Evolutionary conservation across 495 filamentous ascomycete species (phyloP).

Genomic region (Neurospora cerealis): DNA sequence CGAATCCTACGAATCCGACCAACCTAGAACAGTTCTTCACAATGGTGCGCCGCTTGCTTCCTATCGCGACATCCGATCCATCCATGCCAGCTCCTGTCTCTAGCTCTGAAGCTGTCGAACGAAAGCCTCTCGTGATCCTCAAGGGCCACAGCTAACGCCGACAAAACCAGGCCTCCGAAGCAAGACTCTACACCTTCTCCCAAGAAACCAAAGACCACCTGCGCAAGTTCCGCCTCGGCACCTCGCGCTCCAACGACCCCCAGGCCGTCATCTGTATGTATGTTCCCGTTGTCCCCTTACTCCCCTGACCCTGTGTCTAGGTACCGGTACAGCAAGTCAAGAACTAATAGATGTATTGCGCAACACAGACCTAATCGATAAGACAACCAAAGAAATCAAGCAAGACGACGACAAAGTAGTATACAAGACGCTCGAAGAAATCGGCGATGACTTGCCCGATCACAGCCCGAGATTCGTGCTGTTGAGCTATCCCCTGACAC

Average conservation of each 20-base stretch:
- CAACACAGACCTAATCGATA: slow-evolving; percentile 68
- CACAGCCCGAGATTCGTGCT: slow-evolving; percentile 81
- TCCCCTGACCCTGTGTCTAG: background rate
- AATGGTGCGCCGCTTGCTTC: background rate
- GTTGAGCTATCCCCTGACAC: slow-evolving; percentile 77
- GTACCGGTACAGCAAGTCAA: background rate
- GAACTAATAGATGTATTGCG: background rate
- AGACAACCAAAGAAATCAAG: slow-evolving; percentile 75
- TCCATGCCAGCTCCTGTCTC: background rate
- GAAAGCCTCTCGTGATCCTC: background rate
- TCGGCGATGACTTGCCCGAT: slow-evolving; percentile 87
- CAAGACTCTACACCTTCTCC: slow-evolving; percentile 87
- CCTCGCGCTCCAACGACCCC: slow-evolving; percentile 75
- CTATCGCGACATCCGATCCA: background rate
- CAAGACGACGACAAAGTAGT: slow-evolving; percentile 59
- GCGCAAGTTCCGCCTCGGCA: slow-evolving; percentile 84
- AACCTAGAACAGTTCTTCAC: background rate
- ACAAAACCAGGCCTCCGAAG: slow-evolving; percentile 56
- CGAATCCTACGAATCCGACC: background rate
- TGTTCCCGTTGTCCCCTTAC: slow-evolving; percentile 16
- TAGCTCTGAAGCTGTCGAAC: background rate
- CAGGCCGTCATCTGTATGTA: slow-evolving; percentile 90
- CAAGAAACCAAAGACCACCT: slow-evolving; percentile 76
- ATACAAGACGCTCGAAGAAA: slow-evolving; percentile 66
- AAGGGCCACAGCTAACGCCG: background rate